These are phyloP conservation scores for Amesomyces nigricolor DNA, from an alignment of 2,329 filamentous ascomycete species.

Conservation along the genomic window DNA sequence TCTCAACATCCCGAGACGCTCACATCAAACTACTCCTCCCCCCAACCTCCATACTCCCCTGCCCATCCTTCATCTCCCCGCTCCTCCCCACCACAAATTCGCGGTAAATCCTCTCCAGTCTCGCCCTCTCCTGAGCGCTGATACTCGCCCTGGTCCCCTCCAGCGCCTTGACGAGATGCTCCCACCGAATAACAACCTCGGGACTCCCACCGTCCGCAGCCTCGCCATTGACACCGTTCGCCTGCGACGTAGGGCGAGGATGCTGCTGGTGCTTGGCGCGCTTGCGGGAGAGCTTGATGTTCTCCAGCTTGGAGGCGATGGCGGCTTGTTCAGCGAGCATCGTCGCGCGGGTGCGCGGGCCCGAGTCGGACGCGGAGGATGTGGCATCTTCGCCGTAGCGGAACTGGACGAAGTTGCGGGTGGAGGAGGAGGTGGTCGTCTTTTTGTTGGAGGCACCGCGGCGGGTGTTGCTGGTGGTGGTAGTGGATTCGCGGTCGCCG, in stretches of 20 bases:
- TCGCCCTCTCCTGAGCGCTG: slow-evolving; percentile 81
- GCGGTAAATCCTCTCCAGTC: slow-evolving; percentile 75
- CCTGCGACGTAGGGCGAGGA: no score
- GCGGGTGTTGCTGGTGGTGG: slow-evolving; percentile 52
- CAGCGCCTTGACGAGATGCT: slow-evolving; percentile 79
- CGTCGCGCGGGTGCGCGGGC: slow-evolving; percentile 44
- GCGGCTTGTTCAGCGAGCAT: slow-evolving; percentile 69
- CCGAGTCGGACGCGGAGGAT: slow-evolving; percentile 37
- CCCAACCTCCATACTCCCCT: slow-evolving; percentile 18
- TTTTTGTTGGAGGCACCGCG: slow-evolving; percentile 52
- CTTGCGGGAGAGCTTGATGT: slow-evolving; percentile 66
- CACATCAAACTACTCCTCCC: slow-evolving; percentile 12
- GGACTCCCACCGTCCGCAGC: slow-evolving; percentile 56
- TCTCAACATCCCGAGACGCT: slow-evolving; percentile 5
- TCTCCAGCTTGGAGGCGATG: slow-evolving; percentile 75
- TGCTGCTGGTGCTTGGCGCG: slow-evolving; percentile 45
- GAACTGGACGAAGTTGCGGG: slow-evolving; percentile 71
- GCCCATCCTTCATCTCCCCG: slow-evolving; percentile 30
- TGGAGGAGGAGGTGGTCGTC: slow-evolving; percentile 26
- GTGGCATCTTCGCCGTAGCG: slow-evolving; percentile 63
- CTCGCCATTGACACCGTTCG: slow-evolving; percentile 13
- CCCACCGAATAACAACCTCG: slow-evolving; percentile 79
- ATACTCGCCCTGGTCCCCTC: slow-evolving; percentile 88
- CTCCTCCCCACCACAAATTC: slow-evolving; percentile 69
- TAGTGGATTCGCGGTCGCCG: slow-evolving; percentile 82